Conservation (phyloP, 768 basidiomycete species). For the Rhizopogon vinicolor region DNA sequence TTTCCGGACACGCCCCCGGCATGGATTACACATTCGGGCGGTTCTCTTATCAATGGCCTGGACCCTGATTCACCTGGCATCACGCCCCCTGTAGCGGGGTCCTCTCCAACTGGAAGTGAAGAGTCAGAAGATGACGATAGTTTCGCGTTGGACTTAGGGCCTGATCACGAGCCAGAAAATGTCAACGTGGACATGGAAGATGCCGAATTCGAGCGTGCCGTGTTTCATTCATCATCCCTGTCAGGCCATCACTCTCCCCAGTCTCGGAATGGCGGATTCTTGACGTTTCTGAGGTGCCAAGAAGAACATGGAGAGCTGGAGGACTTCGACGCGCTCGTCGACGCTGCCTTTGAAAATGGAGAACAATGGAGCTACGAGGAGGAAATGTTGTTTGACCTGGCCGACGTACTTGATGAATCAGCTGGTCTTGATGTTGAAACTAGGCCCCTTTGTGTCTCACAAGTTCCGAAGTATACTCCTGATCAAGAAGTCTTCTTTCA, state of each 20-base stretch:
- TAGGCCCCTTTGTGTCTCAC: not conserved
- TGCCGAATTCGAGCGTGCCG: slow-evolving; percentile 3
- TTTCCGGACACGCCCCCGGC: not conserved
- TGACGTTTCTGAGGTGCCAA: slow-evolving; percentile 6
- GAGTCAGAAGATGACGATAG: not conserved
- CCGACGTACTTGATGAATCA: slow-evolving; percentile 3
- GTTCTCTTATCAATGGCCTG: slow-evolving; percentile 20
- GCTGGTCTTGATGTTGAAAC: not conserved
- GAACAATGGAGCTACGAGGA: slow-evolving; percentile 2
- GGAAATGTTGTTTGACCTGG: slow-evolving; percentile 12
- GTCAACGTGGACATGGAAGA: slow-evolving; percentile 16
- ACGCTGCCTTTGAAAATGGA: slow-evolving; percentile 5
- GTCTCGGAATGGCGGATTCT: slow-evolving; percentile 8
- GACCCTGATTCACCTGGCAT: slow-evolving; percentile 8
- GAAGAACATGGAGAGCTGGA: slow-evolving; percentile 11
- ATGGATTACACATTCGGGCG: slow-evolving; percentile 10
- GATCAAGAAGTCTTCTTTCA: slow-evolving; percentile 1
- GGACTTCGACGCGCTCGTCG: not conserved
- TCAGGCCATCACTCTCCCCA: slow-evolving; percentile 10
- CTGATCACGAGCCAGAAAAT: slow-evolving; percentile 11
- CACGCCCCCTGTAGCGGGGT: slow-evolving; percentile 10
- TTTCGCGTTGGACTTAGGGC: slow-evolving; percentile 8
- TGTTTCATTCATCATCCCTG: slow-evolving; percentile 1
- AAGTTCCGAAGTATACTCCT: not conserved
- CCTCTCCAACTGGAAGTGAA: slow-evolving; percentile 12